Evolutionary conservation across 345 rosid species (phyloP).

Genomic region (Eucalyptus pauciflora): DNA sequence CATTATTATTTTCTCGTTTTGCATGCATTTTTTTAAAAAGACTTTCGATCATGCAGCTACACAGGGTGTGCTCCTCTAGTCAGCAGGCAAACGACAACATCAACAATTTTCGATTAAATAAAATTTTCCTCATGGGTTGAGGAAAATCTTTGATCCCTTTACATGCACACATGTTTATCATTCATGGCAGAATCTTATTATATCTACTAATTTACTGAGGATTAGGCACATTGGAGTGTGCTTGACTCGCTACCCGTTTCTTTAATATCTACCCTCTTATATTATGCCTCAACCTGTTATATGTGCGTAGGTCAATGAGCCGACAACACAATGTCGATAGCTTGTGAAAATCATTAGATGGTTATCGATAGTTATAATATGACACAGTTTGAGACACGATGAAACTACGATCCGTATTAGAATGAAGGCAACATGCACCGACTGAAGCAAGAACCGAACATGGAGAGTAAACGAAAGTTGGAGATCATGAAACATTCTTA

Average conservation of each 20-base stretch:
- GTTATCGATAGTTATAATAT: background rate
- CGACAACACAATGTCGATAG: background rate
- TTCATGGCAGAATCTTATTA: background rate
- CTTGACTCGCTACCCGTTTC: no score
- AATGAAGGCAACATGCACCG: background rate
- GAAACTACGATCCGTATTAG: background rate
- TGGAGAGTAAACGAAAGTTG: background rate
- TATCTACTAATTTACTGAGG: background rate
- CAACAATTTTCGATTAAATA: background rate
- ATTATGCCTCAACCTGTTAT: background rate
- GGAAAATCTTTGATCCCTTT: background rate
- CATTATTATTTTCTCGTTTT: background rate
- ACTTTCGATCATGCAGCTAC: background rate
- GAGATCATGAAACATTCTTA: background rate
- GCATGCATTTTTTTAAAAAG: background rate
- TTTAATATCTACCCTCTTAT: background rate
- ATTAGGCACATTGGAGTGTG: background rate
- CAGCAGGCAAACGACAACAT: background rate
- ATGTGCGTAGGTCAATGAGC: background rate
- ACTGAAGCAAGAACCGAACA: background rate
- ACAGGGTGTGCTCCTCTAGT: background rate
- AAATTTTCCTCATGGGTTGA: background rate
- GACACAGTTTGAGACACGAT: background rate
- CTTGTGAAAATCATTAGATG: background rate
- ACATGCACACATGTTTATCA: background rate